phyloP scores from a whole-genome alignment of 2,329 filamentous ascomycete genomes.

The Fusarium scirpi region DNA sequence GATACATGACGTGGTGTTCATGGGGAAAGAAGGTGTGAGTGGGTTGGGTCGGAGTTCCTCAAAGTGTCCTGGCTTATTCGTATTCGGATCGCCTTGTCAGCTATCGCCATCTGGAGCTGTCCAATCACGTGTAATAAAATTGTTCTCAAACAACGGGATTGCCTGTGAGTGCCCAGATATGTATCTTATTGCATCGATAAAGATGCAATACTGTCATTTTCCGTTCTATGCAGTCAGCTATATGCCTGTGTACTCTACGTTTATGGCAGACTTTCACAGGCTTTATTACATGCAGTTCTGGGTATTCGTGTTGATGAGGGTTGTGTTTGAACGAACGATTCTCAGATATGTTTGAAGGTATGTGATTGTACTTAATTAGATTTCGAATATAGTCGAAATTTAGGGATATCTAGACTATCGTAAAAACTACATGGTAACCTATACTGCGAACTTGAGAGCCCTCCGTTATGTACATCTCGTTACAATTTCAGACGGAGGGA shows the following conservation, averaged over 20 bases:
- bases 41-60: neutral
- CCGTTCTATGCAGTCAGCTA: neutral
- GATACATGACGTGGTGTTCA: slow-evolving; percentile 28
- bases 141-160: neutral
- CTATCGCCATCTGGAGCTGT: neutral
- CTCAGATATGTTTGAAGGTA: neutral
- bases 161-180: neutral
- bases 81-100: slow-evolving; percentile 33
- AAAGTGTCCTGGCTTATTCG: slow-evolving; percentile 31
- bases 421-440: neutral
- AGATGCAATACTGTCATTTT: neutral
- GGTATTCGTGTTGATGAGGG: neutral
- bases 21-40: slow-evolving; percentile 17
- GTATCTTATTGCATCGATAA: neutral
- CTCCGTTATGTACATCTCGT: neutral
- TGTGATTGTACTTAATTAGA: neutral
- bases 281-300: neutral
- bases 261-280: neutral
- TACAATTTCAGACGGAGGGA: neutral
- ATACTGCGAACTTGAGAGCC: neutral
- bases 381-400: neutral
- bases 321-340: neutral
- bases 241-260: neutral
- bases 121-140: slow-evolving; percentile 12
- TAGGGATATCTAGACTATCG: neutral